Percentiles rank a stretch among this genome's conserved stretches.
phyloP scores from a whole-genome alignment of 2,329 filamentous ascomycete species.

The Pseudogymnoascus verrucosus region DNA sequence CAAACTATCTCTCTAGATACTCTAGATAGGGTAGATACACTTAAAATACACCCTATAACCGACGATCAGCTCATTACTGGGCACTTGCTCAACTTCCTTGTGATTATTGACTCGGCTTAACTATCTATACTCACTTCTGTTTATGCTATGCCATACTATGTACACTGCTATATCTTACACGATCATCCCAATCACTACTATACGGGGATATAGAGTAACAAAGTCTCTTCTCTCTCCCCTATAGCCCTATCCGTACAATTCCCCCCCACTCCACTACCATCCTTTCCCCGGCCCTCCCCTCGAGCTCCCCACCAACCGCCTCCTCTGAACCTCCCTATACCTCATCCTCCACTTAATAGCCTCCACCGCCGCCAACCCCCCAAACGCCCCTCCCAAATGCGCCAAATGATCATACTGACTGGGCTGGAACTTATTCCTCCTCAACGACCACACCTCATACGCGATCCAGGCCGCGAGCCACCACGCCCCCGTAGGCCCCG shows the following conservation, averaged over 20 bases:
- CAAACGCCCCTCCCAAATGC: slow-evolving; percentile 30
- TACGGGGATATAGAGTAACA: background rate
- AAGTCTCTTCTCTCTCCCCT: background rate
- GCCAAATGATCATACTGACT: slow-evolving; percentile 29
- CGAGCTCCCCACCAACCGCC: slow-evolving; percentile 19
- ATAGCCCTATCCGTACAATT: background rate
- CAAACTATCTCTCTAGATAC: background rate
- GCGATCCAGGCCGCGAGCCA: slow-evolving; percentile 45
- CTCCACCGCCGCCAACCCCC: slow-evolving; percentile 24
- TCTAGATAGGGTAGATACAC: background rate
- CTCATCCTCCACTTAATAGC: slow-evolving; percentile 20
- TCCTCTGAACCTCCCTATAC: slow-evolving; percentile 19
- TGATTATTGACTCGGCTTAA: background rate
- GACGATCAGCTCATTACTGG: background rate
- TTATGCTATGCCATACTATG: background rate
- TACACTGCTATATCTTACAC: background rate
- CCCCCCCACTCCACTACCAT: slow-evolving; percentile 9
- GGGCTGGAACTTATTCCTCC: slow-evolving; percentile 9
- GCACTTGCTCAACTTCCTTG: background rate
- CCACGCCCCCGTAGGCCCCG: slow-evolving; percentile 45
- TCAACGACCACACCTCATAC: slow-evolving; percentile 41
- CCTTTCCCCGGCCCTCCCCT: slow-evolving; percentile 17
- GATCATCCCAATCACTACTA: background rate
- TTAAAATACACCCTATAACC: background rate
- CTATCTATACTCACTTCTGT: background rate